Evolutionary conservation across 208 protist genomes (phyloP), one percentile per base, ranked within the genome.

Genomic region (Naegleria gruberi): DNA sequence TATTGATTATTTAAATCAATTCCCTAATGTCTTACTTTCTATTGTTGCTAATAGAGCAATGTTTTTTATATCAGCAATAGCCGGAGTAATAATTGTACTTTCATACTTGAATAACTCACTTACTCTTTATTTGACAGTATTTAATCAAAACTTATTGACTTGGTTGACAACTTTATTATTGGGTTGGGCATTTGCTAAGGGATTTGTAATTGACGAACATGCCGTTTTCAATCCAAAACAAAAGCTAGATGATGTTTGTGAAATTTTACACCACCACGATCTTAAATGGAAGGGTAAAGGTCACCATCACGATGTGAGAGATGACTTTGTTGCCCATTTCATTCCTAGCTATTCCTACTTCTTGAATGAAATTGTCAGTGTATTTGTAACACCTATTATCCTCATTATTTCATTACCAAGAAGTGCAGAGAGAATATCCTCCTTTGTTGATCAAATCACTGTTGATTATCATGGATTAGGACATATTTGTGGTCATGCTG

Each of bases 1-100:
- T 41, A 65, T 34, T 6, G 46, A 91, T 7, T 91, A 91, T 90
- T 37, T 91, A 26, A 30, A 91, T 26, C 73, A 91, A 57, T 91
- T 91, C 12, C 90, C 90, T 26, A 55, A 86, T 45, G 5, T 57
- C 8, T 57, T 91, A 4, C 34, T 89, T 6, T 51, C 43, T 41
- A 90, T 91, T 44, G 12, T 89, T 40, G 88, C 37, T 19, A 46
- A 77, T 17, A 23, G 17, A 55, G 30, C 46, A 30, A 91, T 81
- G 46, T 91, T 91, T 42, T 57, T 91, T 37, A 15, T 86, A 41
- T 81, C 89, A 12, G 42, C 57, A 19, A 1, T 91, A n/a, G 41
- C 90, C 7, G 47, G 37, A 19, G 34, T 91, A 30, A 91, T 91
- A 44, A 87, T 91, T 65, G 30, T 91, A 30, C 41, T 91, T 19